These are phyloP conservation scores for Neonectria coccinea DNA, from an alignment of 2,329 filamentous ascomycete genomes.

Conservation along the genomic window DNA sequence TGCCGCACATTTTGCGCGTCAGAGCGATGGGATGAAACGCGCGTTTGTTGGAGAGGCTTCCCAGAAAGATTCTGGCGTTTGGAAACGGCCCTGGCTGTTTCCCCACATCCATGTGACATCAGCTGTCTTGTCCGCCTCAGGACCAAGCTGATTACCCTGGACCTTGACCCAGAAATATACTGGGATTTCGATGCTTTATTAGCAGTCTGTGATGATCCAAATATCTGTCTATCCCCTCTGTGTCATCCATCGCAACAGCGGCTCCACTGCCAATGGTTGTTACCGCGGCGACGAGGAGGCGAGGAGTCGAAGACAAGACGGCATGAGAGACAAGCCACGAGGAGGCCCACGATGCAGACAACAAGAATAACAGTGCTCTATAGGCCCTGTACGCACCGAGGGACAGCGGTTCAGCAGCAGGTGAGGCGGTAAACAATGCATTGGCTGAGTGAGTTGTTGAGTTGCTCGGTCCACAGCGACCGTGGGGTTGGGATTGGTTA, in stretches of 20 bases:
- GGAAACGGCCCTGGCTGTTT: background rate
- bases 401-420: background rate
- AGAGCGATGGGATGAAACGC: conserved; percentile 18
- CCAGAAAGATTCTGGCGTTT: conserved; percentile 19
- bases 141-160: conserved; percentile 8
- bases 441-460: background rate
- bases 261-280: conserved; percentile 1
- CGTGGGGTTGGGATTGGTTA: conserved; percentile 7
- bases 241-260: background rate
- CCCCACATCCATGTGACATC: conserved; percentile 10
- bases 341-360: background rate
- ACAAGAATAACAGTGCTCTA: background rate
- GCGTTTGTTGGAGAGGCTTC: conserved; percentile 28
- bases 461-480: background rate
- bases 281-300: background rate
- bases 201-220: too few species aligned
- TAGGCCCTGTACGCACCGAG: background rate
- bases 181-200: background rate
- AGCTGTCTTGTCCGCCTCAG: background rate
- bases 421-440: background rate
- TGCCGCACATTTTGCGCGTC: conserved; percentile 68
- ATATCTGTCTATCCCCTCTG: too few species aligned
- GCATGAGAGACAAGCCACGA: background rate
- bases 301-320: background rate
- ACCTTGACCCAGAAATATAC: background rate